Percentiles rank a stretch among this genome's conserved stretches.
Evolutionary conservation across 768 basidiomycete species (phyloP).

Genomic region (Daedaleopsis nitida): DNA sequence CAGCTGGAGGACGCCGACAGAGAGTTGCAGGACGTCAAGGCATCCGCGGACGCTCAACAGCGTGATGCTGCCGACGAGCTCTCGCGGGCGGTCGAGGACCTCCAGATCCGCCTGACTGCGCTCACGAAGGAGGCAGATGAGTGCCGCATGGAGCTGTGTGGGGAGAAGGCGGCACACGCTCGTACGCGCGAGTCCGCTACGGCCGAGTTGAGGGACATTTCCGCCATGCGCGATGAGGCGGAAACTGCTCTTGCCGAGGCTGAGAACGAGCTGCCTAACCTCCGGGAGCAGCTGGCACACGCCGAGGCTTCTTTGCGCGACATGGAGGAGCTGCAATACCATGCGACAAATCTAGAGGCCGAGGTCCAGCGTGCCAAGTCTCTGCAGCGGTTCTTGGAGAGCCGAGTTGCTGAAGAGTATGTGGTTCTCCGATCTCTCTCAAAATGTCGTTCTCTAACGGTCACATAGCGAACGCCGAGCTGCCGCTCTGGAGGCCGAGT

Average conservation of each 20-base stretch:
- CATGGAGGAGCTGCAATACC: constrained; percentile 52
- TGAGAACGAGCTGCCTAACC: constrained; percentile 26
- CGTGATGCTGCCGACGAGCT: constrained; percentile 19
- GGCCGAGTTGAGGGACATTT: constrained; percentile 26
- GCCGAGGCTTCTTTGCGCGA: constrained; percentile 37
- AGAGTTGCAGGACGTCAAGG: constrained; percentile 22
- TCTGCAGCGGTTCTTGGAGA: constrained; percentile 61
- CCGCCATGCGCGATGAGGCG: constrained; percentile 15
- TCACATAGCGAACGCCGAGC: constrained; percentile 8
- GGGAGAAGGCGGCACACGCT: constrained; percentile 19
- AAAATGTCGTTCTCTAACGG: not conserved
- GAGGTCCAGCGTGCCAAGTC: constrained; percentile 68
- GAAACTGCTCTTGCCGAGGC: constrained; percentile 17
- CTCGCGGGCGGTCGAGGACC: constrained; percentile 23
- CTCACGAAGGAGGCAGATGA: constrained; percentile 35
- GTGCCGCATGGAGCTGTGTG: constrained; percentile 18
- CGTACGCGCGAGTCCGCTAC: constrained; percentile 16
- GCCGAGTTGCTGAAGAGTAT: constrained; percentile 63
- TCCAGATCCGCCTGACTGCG: constrained; percentile 42
- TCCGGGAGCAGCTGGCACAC: constrained; percentile 45
- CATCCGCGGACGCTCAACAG: constrained; percentile 20
- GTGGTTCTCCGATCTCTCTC: constrained; percentile 19
- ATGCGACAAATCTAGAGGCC: constrained; percentile 61
- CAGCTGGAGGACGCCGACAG: constrained; percentile 20
- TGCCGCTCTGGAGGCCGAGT: constrained; percentile 47